Evolutionary conservation across 2,329 filamentous ascomycete genomes (phyloP), one percentile per base, ranked within the genome.

Genomic region (Talaromyces amestolkiae): DNA sequence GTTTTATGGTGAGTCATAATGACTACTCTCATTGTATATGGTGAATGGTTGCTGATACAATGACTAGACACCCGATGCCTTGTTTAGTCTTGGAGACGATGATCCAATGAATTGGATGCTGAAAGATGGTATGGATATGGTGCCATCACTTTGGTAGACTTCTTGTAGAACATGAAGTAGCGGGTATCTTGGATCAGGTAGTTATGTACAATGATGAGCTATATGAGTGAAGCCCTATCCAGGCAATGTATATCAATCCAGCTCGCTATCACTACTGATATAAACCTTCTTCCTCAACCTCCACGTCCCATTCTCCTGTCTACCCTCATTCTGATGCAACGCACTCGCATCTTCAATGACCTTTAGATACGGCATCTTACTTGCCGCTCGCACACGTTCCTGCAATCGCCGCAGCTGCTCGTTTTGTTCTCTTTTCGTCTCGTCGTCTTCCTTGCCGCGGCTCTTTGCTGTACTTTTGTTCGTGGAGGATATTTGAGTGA

Each of bases 321-420:
- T 37, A n/a, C 15, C 65, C 63, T 69, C 69, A 33, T 68, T 70
- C 47, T 65, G 67, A 56, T 72, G 74, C 27, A 70, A 67, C 15
- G 70, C 69, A 45, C 74, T 72, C 27, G 72, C 70, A 59, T 77
- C 75, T 49, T 79, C 76, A 35, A 76, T 69, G 54, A 79, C 73
- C 17, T 69, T 77, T 76, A 79, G 77, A 76, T 77, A 80, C 9
- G 78, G 78, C n/a, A 76, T 76, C 49, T 75, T 74, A 61, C 75
- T 75, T 6, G 77, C 77, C 15, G 76, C 73, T 3, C 71, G 71
- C 8, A 78, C 72, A 35, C 78, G 69, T 41, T 79, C 75, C 22
- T 72, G 71, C 31, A 79, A 60, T n/a, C 70, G 62, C 5, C 71
- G 70, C n/a, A 73, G 68, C 3, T 72, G 69, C n/a, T 72, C 45